These are phyloP conservation scores for Stramenopiles sp. DNA, from an alignment of 352 stramenopile species.

Conservation along the genomic window DNA sequence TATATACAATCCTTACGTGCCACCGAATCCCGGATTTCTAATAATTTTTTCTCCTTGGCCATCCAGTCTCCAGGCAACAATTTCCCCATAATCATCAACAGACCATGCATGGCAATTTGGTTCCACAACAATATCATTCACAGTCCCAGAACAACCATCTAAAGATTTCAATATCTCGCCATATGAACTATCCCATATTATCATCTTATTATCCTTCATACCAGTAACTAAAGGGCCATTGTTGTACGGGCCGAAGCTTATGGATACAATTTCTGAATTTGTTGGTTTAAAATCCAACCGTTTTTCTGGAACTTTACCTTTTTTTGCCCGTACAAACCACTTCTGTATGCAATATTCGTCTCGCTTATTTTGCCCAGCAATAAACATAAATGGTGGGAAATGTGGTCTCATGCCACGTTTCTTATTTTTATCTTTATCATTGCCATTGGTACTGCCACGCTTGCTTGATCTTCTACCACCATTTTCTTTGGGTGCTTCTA, in stretches of 20 bases:
- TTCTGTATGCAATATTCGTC: not conserved
- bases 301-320: not conserved
- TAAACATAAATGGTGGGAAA: conserved; percentile 7
- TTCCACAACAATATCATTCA: conserved; percentile 6
- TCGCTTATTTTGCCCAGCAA: not conserved
- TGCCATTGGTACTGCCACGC: not conserved
- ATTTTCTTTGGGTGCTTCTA: not conserved
- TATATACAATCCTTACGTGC: no score
- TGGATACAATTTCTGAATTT: not conserved
- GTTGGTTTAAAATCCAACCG: not conserved
- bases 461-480: not conserved
- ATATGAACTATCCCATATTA: conserved; percentile 1
- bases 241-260: not conserved
- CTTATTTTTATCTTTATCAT: not conserved
- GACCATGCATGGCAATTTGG: not conserved
- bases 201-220: not conserved
- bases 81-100: not conserved
- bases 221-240: conserved; percentile 6
- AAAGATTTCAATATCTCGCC: not conserved
- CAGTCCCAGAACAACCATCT: not conserved
- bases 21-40: no score
- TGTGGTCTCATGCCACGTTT: not conserved
- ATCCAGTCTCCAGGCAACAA: not conserved
- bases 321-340: conserved; percentile 2
- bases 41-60: conserved; percentile 1